These are phyloP conservation scores for Pseudofabraea citricarpa DNA, from an alignment of 2,329 filamentous ascomycete species.

Conservation along the genomic window DNA sequence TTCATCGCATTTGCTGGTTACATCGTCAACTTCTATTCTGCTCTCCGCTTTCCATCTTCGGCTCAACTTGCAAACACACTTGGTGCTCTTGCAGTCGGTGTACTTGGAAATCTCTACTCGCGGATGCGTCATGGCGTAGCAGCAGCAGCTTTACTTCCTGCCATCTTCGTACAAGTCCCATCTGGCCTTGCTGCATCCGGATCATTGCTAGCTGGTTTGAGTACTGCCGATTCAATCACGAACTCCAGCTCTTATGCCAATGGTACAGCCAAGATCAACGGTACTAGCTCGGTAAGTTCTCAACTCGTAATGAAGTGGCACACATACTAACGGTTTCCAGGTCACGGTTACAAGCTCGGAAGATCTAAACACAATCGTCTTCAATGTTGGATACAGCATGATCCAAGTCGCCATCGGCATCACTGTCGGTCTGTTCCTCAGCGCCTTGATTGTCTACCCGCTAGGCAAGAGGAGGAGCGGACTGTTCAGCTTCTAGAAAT, in stretches of 20 bases:
- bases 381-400: constrained; percentile 35
- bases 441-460: constrained; percentile 35
- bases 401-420: constrained; percentile 38
- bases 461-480: constrained; percentile 35
- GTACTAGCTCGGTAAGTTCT: constrained; percentile 21
- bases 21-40: constrained; percentile 69
- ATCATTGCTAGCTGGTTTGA: constrained; percentile 53
- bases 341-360: constrained; percentile 13
- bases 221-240: constrained; percentile 50
- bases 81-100: constrained; percentile 70
- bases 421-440: constrained; percentile 35
- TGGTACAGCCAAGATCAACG: constrained; percentile 22
- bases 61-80: constrained; percentile 74
- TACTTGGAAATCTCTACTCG: constrained; percentile 76
- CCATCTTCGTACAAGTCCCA: constrained; percentile 71
- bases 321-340: constrained; percentile 13
- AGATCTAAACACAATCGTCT: constrained; percentile 31
- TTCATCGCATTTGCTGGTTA: constrained; percentile 70
- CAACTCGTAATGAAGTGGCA: neutral
- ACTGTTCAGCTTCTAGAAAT: constrained; percentile 32
- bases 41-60: constrained; percentile 59
- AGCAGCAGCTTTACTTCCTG: constrained; percentile 79
- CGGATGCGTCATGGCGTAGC: constrained; percentile 58
- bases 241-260: constrained; percentile 23
- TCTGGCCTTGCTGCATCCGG: constrained; percentile 57